Evolutionary conservation across 495 filamentous ascomycete species (phyloP).

Genomic region (Xylaria curta): DNA sequence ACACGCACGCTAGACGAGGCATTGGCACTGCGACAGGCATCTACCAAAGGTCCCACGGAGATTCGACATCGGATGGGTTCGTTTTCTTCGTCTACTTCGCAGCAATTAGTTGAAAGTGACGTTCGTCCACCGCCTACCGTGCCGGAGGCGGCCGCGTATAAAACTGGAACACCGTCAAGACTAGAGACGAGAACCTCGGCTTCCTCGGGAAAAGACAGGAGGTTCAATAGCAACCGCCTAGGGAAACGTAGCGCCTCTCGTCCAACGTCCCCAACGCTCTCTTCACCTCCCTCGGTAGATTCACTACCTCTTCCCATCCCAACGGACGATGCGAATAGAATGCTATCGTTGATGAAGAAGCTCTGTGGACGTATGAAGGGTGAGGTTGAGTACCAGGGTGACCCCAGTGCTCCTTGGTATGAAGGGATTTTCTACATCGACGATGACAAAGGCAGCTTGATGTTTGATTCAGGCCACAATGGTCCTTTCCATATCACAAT

Average conservation of each 20-base stretch:
- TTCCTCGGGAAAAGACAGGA: slow-evolving; percentile 54
- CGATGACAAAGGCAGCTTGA: slow-evolving; percentile 67
- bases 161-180: slow-evolving; percentile 43
- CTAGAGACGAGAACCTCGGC: slow-evolving; percentile 45
- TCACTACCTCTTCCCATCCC: slow-evolving; percentile 62
- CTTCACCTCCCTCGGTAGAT: slow-evolving; percentile 56
- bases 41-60: slow-evolving; percentile 43
- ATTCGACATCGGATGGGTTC: slow-evolving; percentile 51
- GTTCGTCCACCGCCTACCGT: slow-evolving; percentile 42
- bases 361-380: slow-evolving; percentile 75
- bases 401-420: slow-evolving; percentile 62
- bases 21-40: slow-evolving; percentile 48
- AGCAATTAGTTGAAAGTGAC: slow-evolving; percentile 48
- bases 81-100: slow-evolving; percentile 57
- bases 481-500: slow-evolving; percentile 56
- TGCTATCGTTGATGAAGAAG: slow-evolving; percentile 71
- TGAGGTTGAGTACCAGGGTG: slow-evolving; percentile 67
- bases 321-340: slow-evolving; percentile 66
- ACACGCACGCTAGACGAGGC: slow-evolving; percentile 61
- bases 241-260: slow-evolving; percentile 57
- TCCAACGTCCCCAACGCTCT: slow-evolving; percentile 55
- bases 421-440: slow-evolving; percentile 70
- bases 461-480: slow-evolving; percentile 64
- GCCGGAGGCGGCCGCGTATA: slow-evolving; percentile 47
- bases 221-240: slow-evolving; percentile 47